Base-by-base conservation (phyloP, 169 alveolate species). In the Perkinsus chesapeaki region DNA sequence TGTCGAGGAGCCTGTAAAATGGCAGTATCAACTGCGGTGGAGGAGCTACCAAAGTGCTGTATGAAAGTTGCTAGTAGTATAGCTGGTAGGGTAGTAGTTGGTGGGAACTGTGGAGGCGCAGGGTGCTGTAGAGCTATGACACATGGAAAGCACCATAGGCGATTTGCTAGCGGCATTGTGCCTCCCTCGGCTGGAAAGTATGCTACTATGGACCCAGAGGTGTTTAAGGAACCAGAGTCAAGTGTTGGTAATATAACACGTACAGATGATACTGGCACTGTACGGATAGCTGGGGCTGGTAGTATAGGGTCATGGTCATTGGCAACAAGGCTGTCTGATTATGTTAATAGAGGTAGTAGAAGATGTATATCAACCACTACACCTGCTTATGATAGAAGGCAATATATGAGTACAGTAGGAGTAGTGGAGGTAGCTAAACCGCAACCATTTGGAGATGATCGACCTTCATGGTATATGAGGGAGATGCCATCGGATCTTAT, bases 401-500 rank as follows among this genome's bases (percentile, higher is more conserved):
- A 60, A 34, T 60, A 60, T 34, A 60, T 60, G 82, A 60, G 82
- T 60, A 60, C 82, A 20, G 82, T 60, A 12, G 82, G 82, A 1
- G 82, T 60, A 16, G 82, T 60, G 82, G 82, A 60, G 31, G 82
- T 39, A 3, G 92, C 37, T 9, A 39, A 31, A 19, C 48, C 48
- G n/a, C 37, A 39, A 23, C 92, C 39, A 27, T 39, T 39, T 19
- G 39, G 92, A 31, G 73, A 38, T 39, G 73, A 39, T 39, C 37
- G 92, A 39, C 48, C 92, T 10, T 93, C 95, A 39, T 47, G 91
- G 48, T 93, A 93, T 38, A 91, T 39, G 92, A 91, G 92, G 92
- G 48, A 39, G 39, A 36, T 93, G 43, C 95, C 95, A 38, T 34
- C 91, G 16, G 73, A 36, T 16, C 39, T 93, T 12, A 48, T 93